A percentile compares a stretch with the other conserved stretches of the same genome.
phyloP scores from a whole-genome alignment of 768 basidiomycete genomes.

The Auricularia cornea region DNA sequence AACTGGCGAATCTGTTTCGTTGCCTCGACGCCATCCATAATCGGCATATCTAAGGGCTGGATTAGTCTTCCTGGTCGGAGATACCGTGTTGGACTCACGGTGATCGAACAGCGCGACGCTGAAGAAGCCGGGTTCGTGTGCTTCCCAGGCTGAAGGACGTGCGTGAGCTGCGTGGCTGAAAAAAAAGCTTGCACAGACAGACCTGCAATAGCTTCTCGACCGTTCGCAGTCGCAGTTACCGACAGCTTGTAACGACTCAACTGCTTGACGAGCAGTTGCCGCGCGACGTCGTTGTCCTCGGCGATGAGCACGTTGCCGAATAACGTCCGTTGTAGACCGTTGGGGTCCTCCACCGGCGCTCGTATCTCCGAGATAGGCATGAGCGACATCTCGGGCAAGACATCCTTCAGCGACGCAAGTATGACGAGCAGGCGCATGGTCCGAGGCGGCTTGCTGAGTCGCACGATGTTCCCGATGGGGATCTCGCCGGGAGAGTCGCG shows the following conservation, averaged over 20 bases:
- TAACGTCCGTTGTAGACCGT: constrained; percentile 43
- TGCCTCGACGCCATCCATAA: constrained; percentile 71
- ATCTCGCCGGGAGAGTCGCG: constrained; percentile 27
- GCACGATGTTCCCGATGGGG: constrained; percentile 30
- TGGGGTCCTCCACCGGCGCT: constrained; percentile 39
- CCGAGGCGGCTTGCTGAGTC: constrained; percentile 66
- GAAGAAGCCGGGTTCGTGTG: constrained; percentile 59
- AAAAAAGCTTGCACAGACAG: no score
- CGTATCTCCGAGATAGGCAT: constrained; percentile 29
- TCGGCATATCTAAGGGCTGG: constrained; percentile 62
- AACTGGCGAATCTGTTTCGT: constrained; percentile 52
- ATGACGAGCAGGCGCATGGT: constrained; percentile 51
- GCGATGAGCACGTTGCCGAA: constrained; percentile 64
- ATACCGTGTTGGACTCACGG: constrained; percentile 34
- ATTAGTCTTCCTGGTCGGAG: not conserved
- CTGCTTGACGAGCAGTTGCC: constrained; percentile 55
- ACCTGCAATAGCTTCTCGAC: constrained; percentile 2
- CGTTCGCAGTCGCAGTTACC: constrained; percentile 56
- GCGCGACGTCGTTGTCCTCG: constrained; percentile 40
- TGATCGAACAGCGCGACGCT: constrained; percentile 67
- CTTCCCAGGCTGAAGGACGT: constrained; percentile 52
- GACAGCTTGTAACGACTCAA: constrained; percentile 52
- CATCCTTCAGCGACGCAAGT: constrained; percentile 50
- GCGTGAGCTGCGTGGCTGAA: no score
- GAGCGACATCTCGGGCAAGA: constrained; percentile 37